Conservation (phyloP, 2,329 filamentous ascomycete species). For the Penicillium sp. region DNA sequence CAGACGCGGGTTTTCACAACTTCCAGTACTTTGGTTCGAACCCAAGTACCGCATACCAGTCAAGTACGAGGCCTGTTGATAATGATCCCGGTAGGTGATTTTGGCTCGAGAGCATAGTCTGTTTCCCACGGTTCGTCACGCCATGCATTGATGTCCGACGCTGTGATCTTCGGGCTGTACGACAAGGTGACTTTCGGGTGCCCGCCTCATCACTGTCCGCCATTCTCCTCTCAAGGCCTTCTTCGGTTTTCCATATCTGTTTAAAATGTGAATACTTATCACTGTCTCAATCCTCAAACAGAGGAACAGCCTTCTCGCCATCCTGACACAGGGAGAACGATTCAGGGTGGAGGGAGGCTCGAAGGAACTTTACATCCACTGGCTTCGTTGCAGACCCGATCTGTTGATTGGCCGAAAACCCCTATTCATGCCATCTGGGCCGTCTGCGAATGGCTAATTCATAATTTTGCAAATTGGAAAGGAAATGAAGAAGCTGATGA, state of each 20-base stretch:
- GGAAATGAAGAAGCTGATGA: too few relatives aligned
- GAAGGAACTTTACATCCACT: too few relatives aligned
- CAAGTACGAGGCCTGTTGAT: slow-evolving; percentile 6
- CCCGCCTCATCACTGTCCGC: neutral
- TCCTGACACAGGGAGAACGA: too few relatives aligned
- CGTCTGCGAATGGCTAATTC: too few relatives aligned
- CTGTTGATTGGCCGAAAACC: too few relatives aligned
- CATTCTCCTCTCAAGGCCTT: slow-evolving; percentile 10
- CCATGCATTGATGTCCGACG: slow-evolving; percentile 34
- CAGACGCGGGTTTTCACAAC: neutral
- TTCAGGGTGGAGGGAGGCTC: too few relatives aligned
- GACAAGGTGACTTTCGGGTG: slow-evolving; percentile 8
- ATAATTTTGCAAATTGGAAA: too few relatives aligned
- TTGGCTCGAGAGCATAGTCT: slow-evolving; percentile 7
- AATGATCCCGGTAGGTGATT: slow-evolving; percentile 7
- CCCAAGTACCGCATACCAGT: neutral
- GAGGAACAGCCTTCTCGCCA: too few relatives aligned
- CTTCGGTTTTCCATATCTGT: slow-evolving; percentile 10
- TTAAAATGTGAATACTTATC: too few relatives aligned
- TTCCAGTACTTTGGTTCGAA: neutral
- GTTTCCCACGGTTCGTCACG: slow-evolving; percentile 18
- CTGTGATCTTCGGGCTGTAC: slow-evolving; percentile 19
- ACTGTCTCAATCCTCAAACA: too few relatives aligned
- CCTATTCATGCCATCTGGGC: too few relatives aligned
- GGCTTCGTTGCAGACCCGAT: too few relatives aligned